A percentile compares a stretch with the other conserved stretches of the same genome.
Conservation (phyloP, 345 rosid species). For the Gossypium herbaceum region DNA sequence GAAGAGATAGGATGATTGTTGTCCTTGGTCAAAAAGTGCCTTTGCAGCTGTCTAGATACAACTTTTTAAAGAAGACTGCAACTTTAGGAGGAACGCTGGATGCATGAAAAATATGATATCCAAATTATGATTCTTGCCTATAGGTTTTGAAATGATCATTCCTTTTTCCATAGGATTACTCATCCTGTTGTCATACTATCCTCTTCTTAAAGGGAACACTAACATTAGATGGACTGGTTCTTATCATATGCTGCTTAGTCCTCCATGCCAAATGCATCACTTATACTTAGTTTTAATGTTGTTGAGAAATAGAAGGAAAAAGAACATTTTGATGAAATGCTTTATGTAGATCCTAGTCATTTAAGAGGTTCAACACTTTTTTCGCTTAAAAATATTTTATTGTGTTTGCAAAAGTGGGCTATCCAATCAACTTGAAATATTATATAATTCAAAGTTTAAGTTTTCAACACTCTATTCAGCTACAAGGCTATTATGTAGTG, state of each 20-base stretch:
- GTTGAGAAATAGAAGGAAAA: background rate
- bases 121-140: background rate
- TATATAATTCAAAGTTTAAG: background rate
- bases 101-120: background rate
- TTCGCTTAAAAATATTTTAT: constrained; percentile 1
- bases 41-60: background rate
- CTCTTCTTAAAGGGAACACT: background rate
- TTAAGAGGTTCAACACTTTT: background rate
- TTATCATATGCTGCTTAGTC: background rate
- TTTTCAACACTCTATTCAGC: constrained; percentile 3
- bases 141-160: background rate
- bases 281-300: background rate
- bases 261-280: background rate
- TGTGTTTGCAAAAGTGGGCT: background rate
- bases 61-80: constrained; percentile 3
- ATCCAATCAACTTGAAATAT: background rate
- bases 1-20: background rate
- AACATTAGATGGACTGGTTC: background rate
- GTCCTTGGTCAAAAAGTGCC: background rate
- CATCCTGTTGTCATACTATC: background rate
- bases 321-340: background rate
- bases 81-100: background rate
- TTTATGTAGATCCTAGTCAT: background rate
- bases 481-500: background rate
- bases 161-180: background rate